These are phyloP conservation scores for Taxawa tesnikishii DNA, from an alignment of 2,329 filamentous ascomycete genomes.

Conservation along the genomic window DNA sequence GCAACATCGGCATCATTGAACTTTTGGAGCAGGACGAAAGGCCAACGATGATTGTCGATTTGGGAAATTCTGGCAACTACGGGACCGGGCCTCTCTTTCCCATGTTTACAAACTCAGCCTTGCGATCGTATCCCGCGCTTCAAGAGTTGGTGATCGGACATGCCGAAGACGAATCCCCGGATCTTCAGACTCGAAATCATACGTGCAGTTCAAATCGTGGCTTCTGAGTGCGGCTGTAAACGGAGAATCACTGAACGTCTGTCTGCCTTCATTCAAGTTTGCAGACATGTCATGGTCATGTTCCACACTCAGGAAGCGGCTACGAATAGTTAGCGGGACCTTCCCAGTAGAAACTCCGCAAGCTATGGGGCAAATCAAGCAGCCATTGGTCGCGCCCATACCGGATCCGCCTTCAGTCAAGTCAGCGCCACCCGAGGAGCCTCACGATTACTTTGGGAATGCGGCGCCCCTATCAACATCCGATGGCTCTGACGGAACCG, in stretches of 20 bases:
- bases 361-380: slow-evolving; percentile 1
- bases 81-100: slow-evolving; percentile 44
- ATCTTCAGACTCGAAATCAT: slow-evolving; percentile 32
- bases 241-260: slow-evolving; percentile 40
- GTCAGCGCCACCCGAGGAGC: slow-evolving; percentile 12
- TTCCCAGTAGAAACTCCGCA: slow-evolving; percentile 15
- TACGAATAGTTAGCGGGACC: slow-evolving; percentile 53
- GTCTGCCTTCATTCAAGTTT: slow-evolving; percentile 45
- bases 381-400: slow-evolving; percentile 1
- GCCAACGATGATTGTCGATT: slow-evolving; percentile 64
- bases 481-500: not conserved
- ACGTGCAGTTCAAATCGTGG: slow-evolving; percentile 58
- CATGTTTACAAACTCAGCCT: slow-evolving; percentile 55
- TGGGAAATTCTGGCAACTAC: slow-evolving; percentile 45
- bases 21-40: slow-evolving; percentile 65
- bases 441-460: slow-evolving; percentile 30
- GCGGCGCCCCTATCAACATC: slow-evolving; percentile 10
- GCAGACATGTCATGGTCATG: slow-evolving; percentile 58
- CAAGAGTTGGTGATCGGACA: slow-evolving; percentile 45
- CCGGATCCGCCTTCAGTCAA: not conserved
- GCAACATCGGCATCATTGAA: slow-evolving; percentile 56
- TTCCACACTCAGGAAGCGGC: slow-evolving; percentile 54
- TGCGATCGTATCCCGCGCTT: slow-evolving; percentile 45
- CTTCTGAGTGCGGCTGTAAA: slow-evolving; percentile 43
- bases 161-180: slow-evolving; percentile 23